A percentile compares a stretch with the other conserved stretches of the same genome.
Conservation (phyloP, 202 grass and related monocot genomes). For the Zoysia matrella region DNA sequence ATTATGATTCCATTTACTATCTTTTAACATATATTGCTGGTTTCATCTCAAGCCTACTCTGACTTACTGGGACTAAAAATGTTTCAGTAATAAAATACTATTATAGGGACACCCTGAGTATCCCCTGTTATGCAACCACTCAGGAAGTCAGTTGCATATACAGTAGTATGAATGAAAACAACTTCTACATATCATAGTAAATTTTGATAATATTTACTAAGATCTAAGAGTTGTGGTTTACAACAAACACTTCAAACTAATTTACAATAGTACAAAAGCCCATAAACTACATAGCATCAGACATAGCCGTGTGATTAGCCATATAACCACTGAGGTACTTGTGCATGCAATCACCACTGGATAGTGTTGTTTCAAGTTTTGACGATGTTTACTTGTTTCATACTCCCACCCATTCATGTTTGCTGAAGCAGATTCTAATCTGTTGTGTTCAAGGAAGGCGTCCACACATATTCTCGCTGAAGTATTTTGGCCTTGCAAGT, state of each 20-base stretch:
- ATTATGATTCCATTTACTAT: background rate
- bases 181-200: too few species aligned
- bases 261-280: too few species aligned
- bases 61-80: background rate
- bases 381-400: conserved; percentile 10
- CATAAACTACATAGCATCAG: too few species aligned
- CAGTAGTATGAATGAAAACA: too few species aligned
- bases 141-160: too few species aligned
- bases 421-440: conserved; percentile 35
- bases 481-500: conserved; percentile 30
- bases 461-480: conserved; percentile 33
- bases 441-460: conserved; percentile 13
- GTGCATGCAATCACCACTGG: background rate
- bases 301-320: background rate
- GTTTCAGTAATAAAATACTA: too few species aligned
- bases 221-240: too few species aligned
- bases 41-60: background rate
- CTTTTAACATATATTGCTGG: background rate
- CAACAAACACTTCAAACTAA: too few species aligned
- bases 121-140: too few species aligned
- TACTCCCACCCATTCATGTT: conserved; percentile 30
- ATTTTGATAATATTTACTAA: too few species aligned
- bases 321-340: background rate
- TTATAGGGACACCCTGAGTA: too few species aligned
- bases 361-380: conserved; percentile 18